Percentiles rank a stretch among this genome's conserved stretches.
Evolutionary conservation across 306 rosid species (phyloP).

Genomic region (Malus asiatica): DNA sequence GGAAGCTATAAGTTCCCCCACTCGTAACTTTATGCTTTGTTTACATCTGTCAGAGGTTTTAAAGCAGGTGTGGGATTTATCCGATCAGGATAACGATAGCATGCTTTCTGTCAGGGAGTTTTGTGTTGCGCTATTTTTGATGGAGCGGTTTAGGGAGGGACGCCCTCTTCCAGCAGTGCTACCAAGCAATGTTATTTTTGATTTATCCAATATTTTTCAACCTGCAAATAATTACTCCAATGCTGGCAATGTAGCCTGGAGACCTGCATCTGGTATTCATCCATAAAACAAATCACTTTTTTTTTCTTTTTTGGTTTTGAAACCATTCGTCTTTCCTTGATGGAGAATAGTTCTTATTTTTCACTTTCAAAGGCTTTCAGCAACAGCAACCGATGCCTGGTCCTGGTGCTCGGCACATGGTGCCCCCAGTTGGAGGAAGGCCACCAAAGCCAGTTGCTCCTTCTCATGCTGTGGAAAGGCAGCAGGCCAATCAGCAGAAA

Average conservation of each 20-base stretch:
- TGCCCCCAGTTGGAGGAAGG: conserved; percentile 40
- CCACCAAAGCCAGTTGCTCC: conserved; percentile 59
- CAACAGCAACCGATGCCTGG: conserved; percentile 59
- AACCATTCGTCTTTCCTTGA: neutral
- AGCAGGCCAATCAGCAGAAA: conserved; percentile 47
- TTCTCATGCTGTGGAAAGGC: conserved; percentile 55
- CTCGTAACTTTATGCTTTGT: conserved; percentile 33
- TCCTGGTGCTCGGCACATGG: conserved; percentile 36
- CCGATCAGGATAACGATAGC: conserved; percentile 98
- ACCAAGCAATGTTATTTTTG: conserved; percentile 63
- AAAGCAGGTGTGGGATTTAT: conserved; percentile 98
- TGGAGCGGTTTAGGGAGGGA: conserved; percentile 97
- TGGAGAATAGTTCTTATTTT: conserved; percentile 16
- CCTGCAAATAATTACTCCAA: conserved; percentile 38
- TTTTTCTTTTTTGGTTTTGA: conserved; percentile 11
- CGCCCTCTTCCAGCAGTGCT: conserved; percentile 70
- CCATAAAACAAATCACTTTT: neutral
- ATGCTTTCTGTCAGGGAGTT: conserved; percentile 97
- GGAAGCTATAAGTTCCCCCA: conserved; percentile 17
- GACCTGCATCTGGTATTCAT: conserved; percentile 57
- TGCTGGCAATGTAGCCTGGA: conserved; percentile 51
- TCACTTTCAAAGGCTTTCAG: conserved; percentile 47
- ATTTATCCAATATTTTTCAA: conserved; percentile 54
- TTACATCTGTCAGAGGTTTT: conserved; percentile 75
- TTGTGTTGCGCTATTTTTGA: conserved; percentile 80